Percentiles rank a stretch among this genome's conserved stretches.
Evolutionary conservation across 306 rosid species (phyloP).

Genomic region (Cucurbita argyrosperma): DNA sequence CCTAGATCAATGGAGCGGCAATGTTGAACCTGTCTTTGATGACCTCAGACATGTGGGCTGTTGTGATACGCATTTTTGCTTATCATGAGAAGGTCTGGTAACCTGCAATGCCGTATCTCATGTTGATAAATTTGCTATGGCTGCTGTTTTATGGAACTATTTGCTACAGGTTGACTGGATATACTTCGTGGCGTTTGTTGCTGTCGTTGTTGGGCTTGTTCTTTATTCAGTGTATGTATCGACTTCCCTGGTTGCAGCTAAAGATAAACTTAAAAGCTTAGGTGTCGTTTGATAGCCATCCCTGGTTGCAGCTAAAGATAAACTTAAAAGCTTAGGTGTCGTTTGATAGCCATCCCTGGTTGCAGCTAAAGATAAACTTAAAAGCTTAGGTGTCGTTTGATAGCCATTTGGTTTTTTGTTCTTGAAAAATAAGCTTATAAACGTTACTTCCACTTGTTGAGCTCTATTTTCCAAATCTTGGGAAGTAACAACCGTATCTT

Average conservation of each 20-base stretch:
- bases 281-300: no score
- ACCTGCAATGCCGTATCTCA: background rate
- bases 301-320: no score
- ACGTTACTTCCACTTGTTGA: no score
- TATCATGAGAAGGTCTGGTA: conserved; percentile 69
- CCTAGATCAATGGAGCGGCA: conserved; percentile 50
- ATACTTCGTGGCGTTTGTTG: conserved; percentile 73
- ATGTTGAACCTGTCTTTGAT: conserved; percentile 89
- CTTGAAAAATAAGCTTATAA: no score
- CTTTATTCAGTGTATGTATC: conserved; percentile 72
- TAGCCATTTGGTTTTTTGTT: no score
- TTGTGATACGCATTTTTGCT: conserved; percentile 76
- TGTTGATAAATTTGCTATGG: background rate
- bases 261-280: background rate
- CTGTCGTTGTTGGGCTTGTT: conserved; percentile 51
- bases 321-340: background rate
- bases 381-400: background rate
- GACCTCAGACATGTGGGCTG: conserved; percentile 99
- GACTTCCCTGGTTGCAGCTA: background rate
- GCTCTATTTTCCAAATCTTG: no score
- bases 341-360: background rate
- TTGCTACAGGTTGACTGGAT: conserved; percentile 82
- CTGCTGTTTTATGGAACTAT: background rate
- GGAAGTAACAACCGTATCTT: no score
- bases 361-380: background rate